Conservation (phyloP, 306 rosid species). For the Biancaea sappan region DNA sequence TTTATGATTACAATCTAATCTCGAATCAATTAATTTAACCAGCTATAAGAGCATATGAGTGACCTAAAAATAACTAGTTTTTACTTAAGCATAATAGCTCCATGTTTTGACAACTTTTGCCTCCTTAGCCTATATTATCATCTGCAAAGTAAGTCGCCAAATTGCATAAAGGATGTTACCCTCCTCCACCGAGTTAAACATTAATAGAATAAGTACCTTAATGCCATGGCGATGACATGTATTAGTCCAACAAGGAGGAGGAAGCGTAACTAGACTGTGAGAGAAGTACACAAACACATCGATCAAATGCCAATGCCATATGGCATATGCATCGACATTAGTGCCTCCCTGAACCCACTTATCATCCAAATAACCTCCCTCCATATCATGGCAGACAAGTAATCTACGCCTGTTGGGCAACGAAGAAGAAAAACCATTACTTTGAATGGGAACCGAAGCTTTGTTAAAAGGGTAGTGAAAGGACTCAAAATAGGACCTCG, state of each 20-base stretch:
- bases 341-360: conserved; percentile 93
- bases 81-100: neutral
- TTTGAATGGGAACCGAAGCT: conserved; percentile 53
- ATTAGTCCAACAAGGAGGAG: conserved; percentile 89
- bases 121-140: conserved; percentile 9
- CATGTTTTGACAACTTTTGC: neutral
- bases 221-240: conserved; percentile 88
- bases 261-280: conserved; percentile 78
- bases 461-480: conserved; percentile 88
- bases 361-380: conserved; percentile 82
- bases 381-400: conserved; percentile 91
- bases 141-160: neutral
- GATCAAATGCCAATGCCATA: conserved; percentile 94
- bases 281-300: conserved; percentile 90
- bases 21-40: conserved; percentile 9
- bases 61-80: neutral
- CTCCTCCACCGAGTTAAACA: neutral
- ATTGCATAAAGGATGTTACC: neutral
- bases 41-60: neutral
- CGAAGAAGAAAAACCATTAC: conserved; percentile 24
- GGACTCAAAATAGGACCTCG: conserved; percentile 73
- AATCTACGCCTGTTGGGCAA: conserved; percentile 72
- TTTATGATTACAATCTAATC: conserved; percentile 10
- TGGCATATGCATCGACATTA: conserved; percentile 68
- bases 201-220: conserved; percentile 50